Evolutionary conservation across 805 yeast genomes (phyloP), one percentile per base, ranked within the genome.

Genomic region (Metahyphopichia silvanorum): DNA sequence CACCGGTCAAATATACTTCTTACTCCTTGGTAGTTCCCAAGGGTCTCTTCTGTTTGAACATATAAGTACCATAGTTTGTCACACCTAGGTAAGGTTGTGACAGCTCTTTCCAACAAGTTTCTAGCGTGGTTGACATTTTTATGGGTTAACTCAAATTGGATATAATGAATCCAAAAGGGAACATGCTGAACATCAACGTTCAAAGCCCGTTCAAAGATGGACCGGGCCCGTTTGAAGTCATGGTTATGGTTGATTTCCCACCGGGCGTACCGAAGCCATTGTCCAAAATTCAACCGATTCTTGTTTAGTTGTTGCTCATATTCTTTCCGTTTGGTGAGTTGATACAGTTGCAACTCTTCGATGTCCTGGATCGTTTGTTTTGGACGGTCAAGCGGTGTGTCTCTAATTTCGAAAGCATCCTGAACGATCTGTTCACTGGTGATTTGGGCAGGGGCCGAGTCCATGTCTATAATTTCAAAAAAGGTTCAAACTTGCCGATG

Each of bases 211-310:
- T 91, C 98, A 59, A 83, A 84, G 5, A 93, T 69, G 0, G 96
- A 85, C 34, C 98, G 66, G 0, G 95, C 95, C 15, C 97, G 66
- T 13, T 75, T 68, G 39, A 75, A 69, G 49, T 91, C 95, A 38
- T 78, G 82, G 45, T 86, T 91, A 38, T 62, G 57, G 4, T 82
- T 83, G 4, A 80, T 55, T 57, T 91, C 98, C 76, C 88, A 86
- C 37, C 74, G 75, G 0, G 96, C 98, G 55, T 91, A 93, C 35
- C 96, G 67, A 53, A 86, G 70, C 96, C 98, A 93, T 53, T 88
- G 95, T 2, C 86, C 82, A 48, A 75, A 69, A 49, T 87, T 88
- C 21, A 82, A 73, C 38, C 95, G 64, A 53, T 91, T 91, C 44
- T 93, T 73, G 45, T 93, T 77, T 33, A 93, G 60, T n/a, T 89